Base-by-base conservation (phyloP, 495 filamentous ascomycete genomes). In the Trichoderma asperelloides region DNA sequence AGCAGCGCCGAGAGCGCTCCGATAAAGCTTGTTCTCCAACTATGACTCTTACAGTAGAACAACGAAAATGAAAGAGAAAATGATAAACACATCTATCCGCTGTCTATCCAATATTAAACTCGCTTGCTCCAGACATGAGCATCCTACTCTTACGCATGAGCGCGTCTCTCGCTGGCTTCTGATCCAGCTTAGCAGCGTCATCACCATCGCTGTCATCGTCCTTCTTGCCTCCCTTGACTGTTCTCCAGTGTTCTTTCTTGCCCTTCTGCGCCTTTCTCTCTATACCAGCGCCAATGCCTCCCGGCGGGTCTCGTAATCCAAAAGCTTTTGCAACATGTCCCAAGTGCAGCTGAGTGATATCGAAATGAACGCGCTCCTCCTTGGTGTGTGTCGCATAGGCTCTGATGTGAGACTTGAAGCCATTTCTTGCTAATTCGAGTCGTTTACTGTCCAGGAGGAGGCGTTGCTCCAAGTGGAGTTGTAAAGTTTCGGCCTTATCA, bases 271-370 rank as follows among this genome's bases (percentile, higher is more conserved):
- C 74, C 70, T 81, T 68, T 67, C 79, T 73, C 2, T 77, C 72
- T 1, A 77, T 73, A 15, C 80, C 79, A 37, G 78, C 78, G 7
- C 81, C 81, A 73, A 98, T 95, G 51, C 89, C 89, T 2, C 91
- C 90, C 0, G 96, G 95, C 51, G 89, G 86, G 72, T 98, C 95
- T 65, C 95, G 85, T 71, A 98, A 76, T 3, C 85, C 95, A 74
- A 96, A 98, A 47, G 87, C 88, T 81, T 98, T 98, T 0, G 95
- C 95, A 69, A 96, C 79, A 82, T 98, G 95, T 1, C 95, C 96
- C 7, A 97, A 78, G 76, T 98, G 95, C 65, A 98, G 79, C 66
- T 86, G 84, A 66, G 91, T 92, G 72, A 96, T 92, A 74, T 96
- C 88, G 77, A 98, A 98, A 71, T 89, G 91, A 37, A 75, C 77